These are phyloP conservation scores for Heritiera fomes DNA, from an alignment of 345 rosid species.

Conservation along the genomic window DNA sequence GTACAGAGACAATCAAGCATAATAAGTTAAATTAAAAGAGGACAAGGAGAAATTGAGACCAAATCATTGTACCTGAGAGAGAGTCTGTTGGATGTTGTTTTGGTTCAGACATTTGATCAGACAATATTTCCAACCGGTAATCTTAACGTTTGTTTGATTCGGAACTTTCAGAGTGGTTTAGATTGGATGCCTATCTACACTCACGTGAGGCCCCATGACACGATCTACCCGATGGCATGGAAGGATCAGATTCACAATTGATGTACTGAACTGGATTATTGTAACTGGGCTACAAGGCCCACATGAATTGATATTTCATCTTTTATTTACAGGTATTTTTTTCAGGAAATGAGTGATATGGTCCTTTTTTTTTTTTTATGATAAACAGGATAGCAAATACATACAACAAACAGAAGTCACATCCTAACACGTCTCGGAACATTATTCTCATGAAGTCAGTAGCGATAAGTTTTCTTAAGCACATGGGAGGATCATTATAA, in stretches of 20 bases:
- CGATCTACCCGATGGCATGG: neutral
- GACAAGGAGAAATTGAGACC: neutral
- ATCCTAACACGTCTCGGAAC: too few species aligned
- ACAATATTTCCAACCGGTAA: neutral
- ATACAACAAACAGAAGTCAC: too few species aligned
- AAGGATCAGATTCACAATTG: neutral
- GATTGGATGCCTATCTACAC: neutral
- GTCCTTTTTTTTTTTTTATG: too few species aligned
- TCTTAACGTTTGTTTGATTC: neutral
- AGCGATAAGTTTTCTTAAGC: too few species aligned
- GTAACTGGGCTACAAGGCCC: neutral
- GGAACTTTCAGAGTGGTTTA: neutral
- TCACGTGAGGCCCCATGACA: neutral
- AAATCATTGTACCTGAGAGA: slow-evolving; percentile 16
- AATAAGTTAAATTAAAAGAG: neutral
- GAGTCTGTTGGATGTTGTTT: slow-evolving; percentile 4
- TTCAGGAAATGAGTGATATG: too few species aligned
- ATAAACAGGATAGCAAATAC: too few species aligned
- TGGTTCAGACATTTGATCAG: slow-evolving; percentile 14
- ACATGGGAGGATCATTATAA: too few species aligned
- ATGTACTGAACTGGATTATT: neutral
- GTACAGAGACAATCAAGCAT: neutral
- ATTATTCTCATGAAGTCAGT: too few species aligned
- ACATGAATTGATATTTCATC: too few species aligned
- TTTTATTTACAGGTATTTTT: too few species aligned